phyloP scores from a whole-genome alignment of 108 stramenopile species.

The Schizochytrium sp. region DNA sequence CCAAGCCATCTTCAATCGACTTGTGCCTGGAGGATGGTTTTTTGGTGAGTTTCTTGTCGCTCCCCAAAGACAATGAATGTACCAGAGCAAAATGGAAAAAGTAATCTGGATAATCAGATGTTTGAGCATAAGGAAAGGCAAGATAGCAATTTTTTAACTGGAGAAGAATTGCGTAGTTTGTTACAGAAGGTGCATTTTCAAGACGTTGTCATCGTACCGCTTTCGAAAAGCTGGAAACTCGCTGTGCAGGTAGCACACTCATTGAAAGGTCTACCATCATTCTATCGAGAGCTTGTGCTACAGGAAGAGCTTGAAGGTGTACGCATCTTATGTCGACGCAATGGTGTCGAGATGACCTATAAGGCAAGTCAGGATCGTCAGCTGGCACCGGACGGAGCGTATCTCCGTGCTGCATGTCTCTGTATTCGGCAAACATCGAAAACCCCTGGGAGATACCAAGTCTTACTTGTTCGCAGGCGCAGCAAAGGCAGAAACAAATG shows the following conservation, averaged over 20 bases:
- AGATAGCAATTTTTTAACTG: not conserved
- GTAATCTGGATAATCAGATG: too few species aligned
- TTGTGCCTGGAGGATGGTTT: not conserved
- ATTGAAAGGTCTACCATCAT: not conserved
- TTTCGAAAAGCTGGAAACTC: not conserved
- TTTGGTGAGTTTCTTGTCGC: constrained; percentile 5
- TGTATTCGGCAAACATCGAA: not conserved
- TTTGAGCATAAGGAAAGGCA: too few species aligned
- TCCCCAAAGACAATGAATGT: too few species aligned
- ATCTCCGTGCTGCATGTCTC: not conserved
- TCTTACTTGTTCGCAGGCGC: not conserved
- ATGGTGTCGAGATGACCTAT: not conserved
- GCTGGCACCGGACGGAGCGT: not conserved
- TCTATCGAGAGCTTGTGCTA: not conserved
- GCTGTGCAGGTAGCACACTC: not conserved
- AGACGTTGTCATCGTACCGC: not conserved
- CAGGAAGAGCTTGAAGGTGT: not conserved
- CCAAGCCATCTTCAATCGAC: not conserved
- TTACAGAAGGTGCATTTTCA: not conserved
- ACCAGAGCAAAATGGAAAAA: too few species aligned
- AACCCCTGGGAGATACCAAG: not conserved
- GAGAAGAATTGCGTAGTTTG: not conserved
- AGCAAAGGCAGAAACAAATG: not conserved
- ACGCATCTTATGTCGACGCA: not conserved
- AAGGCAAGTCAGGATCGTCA: not conserved